phyloP scores from a whole-genome alignment of 257 asterid genomes.

The Nicotiana knightiana region DNA sequence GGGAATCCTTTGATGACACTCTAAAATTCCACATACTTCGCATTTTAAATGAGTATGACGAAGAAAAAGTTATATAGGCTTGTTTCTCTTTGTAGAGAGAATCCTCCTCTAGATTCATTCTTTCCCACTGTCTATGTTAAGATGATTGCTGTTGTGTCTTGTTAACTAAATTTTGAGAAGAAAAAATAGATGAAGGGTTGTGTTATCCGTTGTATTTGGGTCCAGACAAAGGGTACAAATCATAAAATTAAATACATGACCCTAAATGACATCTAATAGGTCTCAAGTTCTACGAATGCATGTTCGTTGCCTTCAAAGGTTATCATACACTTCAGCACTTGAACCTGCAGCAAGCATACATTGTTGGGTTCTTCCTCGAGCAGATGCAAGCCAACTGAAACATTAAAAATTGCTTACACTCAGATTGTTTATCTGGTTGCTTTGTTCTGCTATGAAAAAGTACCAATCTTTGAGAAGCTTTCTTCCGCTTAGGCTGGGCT shows the following conservation, averaged over 20 bases:
- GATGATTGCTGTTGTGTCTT: neutral
- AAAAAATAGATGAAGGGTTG: neutral
- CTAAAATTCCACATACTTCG: neutral
- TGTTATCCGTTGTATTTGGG: neutral
- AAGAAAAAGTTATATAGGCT: neutral
- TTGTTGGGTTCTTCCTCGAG: neutral
- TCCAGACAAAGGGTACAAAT: neutral
- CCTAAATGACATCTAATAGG: neutral
- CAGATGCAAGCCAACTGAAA: neutral
- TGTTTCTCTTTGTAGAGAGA: neutral
- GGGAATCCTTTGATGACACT: constrained; percentile 1
- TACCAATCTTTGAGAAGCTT: neutral
- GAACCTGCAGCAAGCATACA: neutral
- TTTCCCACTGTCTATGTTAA: neutral
- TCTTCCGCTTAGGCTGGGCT: neutral
- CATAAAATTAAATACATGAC: neutral
- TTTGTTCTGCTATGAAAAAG: constrained; percentile 4
- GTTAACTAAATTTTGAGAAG: neutral
- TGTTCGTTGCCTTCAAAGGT: neutral
- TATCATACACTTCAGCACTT: neutral
- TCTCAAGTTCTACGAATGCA: neutral
- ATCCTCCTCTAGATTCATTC: neutral
- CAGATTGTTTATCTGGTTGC: neutral
- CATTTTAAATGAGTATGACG: neutral
- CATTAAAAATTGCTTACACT: neutral